Evolutionary conservation across 1,284 basidiomycete genomes (phyloP), one percentile per base, ranked within the genome.

Genomic region (Pseudozyma pruni): DNA sequence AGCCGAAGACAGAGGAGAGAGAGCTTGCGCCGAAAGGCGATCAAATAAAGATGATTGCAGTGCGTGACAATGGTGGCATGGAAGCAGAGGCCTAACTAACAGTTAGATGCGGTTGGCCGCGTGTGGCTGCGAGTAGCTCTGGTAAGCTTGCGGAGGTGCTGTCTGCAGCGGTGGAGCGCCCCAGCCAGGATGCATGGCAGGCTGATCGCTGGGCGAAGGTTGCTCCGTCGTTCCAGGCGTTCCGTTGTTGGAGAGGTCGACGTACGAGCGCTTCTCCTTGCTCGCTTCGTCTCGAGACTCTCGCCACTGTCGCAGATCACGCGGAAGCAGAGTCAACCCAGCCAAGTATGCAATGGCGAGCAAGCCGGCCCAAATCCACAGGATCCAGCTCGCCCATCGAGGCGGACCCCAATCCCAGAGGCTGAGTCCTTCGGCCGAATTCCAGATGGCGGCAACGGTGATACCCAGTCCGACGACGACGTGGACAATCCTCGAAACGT

Each of bases 361-460:
- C n/a, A 76, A 3, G 4, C 43, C 70, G 0, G 48, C 41, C 72
- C 75, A 75, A 34, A 57, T 68, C 58, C 59, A 74, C 29, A 78
- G 23, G 29, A 76, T 55, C 56, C 67, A 63, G 4, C 39, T 23
- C 14, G 66, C 38, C 50, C 46, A 61, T 17, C 42, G 29, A n/a
- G 62, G 59, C 1, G 50, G 8, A 19, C 51, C 47, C 75, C 74
- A 77, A 8, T 37, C 14, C 76, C 76, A 79, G n/a, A 74, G 27
- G 32, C 34, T 35, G 14, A 77, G 52, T 5, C 76, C 76, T 11
- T 29, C 27, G 16, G 49, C 50, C 20, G 55, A n/a, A 38, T 76
- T 72, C 68, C 71, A 77, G 6, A 77, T 38, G 10, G 67, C 58
- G 8, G 38, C 49, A 10, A 56, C 56, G 1, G 61, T 60, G 27